These are phyloP conservation scores for Mallotus repandus DNA, from an alignment of 441 rosid genomes.

Conservation along the genomic window DNA sequence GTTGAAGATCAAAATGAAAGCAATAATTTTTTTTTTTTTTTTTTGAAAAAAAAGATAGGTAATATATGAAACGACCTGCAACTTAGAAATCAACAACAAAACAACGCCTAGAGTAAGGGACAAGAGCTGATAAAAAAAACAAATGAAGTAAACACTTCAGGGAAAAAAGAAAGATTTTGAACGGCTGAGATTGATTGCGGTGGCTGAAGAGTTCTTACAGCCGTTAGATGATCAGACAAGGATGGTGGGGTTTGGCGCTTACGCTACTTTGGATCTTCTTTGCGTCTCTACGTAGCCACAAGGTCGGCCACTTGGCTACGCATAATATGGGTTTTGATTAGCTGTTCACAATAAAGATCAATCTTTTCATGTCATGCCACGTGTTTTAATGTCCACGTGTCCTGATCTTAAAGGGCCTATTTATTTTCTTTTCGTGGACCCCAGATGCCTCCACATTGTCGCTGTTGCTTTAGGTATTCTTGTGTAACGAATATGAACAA, in stretches of 20 bases:
- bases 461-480: slow-evolving; percentile 6
- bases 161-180: neutral
- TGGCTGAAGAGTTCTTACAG: slow-evolving; percentile 26
- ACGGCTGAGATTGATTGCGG: slow-evolving; percentile 36
- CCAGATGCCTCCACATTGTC: neutral
- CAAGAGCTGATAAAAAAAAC: slow-evolving; percentile 24
- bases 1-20: neutral
- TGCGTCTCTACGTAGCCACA: slow-evolving; percentile 44
- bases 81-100: slow-evolving; percentile 47
- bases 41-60: slow-evolving; percentile 2
- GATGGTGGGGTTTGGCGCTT: slow-evolving; percentile 41
- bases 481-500: neutral
- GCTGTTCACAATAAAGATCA: slow-evolving; percentile 32
- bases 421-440: neutral
- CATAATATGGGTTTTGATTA: slow-evolving; percentile 13
- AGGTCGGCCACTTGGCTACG: slow-evolving; percentile 44
- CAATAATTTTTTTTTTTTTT: neutral
- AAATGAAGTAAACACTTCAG: slow-evolving; percentile 19
- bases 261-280: slow-evolving; percentile 47
- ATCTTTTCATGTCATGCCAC: slow-evolving; percentile 19
- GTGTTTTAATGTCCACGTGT: slow-evolving; percentile 23
- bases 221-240: slow-evolving; percentile 36
- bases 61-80: slow-evolving; percentile 25
- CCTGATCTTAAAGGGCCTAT: slow-evolving; percentile 14
- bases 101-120: slow-evolving; percentile 36